Conservation (phyloP, 2,329 filamentous ascomycete species). For the Periconia sp. region DNA sequence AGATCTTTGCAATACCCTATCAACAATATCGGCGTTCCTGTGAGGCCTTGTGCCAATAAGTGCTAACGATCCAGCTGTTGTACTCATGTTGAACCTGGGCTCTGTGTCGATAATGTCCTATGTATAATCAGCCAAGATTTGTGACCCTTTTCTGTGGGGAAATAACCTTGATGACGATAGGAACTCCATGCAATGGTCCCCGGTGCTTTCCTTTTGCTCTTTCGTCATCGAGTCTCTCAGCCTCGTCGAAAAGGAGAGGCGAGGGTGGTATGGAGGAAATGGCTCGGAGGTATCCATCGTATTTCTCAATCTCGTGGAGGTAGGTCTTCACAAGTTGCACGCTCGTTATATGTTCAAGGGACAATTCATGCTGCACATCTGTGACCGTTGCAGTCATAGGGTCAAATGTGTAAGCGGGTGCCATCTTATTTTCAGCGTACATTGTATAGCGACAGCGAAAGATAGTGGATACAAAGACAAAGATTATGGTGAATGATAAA, state of each 20-base stretch:
- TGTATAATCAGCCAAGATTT: no score
- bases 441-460: no score
- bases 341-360: no score
- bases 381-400: no score
- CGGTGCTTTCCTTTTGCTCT: neutral
- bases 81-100: constrained; percentile 23
- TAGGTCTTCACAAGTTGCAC: neutral
- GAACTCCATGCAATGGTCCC: neutral
- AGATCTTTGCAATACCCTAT: no score
- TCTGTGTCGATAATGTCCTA: constrained; percentile 31
- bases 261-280: neutral
- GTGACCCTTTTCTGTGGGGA: no score
- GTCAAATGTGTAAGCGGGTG: no score
- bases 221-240: constrained; percentile 2
- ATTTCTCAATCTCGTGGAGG: neutral
- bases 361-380: no score
- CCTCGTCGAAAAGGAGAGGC: neutral
- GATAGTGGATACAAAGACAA: no score
- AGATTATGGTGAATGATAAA: no score
- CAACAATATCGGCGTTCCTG: constrained; percentile 18
- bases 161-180: constrained; percentile 18
- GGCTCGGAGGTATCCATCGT: constrained; percentile 9
- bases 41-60: constrained; percentile 19
- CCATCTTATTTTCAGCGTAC: no score
- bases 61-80: constrained; percentile 30